Base-by-base conservation (phyloP, 352 stramenopile genomes). In the Phytophthora nicotianae region DNA sequence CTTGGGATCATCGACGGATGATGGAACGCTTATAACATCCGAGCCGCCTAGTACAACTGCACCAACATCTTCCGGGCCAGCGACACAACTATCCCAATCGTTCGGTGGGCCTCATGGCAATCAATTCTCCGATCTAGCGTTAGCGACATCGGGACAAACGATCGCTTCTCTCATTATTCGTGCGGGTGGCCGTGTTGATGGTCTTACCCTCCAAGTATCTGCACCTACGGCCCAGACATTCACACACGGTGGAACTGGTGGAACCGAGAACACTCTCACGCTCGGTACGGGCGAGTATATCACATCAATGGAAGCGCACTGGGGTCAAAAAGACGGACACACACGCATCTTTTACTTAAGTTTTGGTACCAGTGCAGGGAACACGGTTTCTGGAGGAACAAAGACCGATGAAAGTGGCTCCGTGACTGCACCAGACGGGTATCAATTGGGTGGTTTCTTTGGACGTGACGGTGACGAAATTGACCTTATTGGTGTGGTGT, bases 401-500 rank as follows among this genome's bases (percentile, higher is more conserved):
- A 21, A 60, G 24, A 70, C 62, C 1, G 54, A 70, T 16, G 35
- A 70, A 32, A 65, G 40, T 17, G 55, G 54, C 0, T 51, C 55
- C 0, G 49, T 60, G 11, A 60, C 38, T 24, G 62, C 62, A n/a
- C 62, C 62, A 0, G 48, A 54, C 6, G 62, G 62, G 2, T 70
- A 65, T 41, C 55, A 70, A 19, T 24, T 70, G 4, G 62, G 62
- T 3, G 55, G 62, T 5, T 65, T 70, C 32, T 70, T 70, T 50
- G 62, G 62, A 20, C 62, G 62, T 9, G 62, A 65, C 9, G 62
- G 62, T 5, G 62, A 70, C 13, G 62, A 70, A 24, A 70, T 70
- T 13, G 62, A 70, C 33, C 24, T 65, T 0, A 19, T 70, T 8
- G 62, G 62, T 42, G 54, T 55, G 3, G 55, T 70, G 23, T 70